phyloP scores from a whole-genome alignment of 2,329 filamentous ascomycete genomes.

The Nothophaeocryptopus gaeumannii region DNA sequence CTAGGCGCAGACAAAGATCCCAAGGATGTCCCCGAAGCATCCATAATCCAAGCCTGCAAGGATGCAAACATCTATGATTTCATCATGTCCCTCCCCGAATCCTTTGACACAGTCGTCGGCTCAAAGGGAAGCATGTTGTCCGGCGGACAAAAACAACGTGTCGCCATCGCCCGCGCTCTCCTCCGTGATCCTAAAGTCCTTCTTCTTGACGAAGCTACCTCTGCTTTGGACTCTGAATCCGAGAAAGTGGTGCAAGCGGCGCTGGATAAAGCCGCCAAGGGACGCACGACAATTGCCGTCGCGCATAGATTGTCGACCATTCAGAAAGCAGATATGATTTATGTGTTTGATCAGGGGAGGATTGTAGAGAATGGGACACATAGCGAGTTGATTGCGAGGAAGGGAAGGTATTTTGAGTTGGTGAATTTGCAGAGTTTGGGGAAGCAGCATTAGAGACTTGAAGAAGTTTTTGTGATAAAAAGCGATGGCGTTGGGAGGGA shows the following conservation, averaged over 20 bases:
- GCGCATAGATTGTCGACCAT: slow-evolving; percentile 91
- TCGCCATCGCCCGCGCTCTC: slow-evolving; percentile 87
- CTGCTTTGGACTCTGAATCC: slow-evolving; percentile 66
- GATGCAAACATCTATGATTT: slow-evolving; percentile 94
- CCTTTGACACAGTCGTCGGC: slow-evolving; percentile 58
- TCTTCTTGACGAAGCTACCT: slow-evolving; percentile 73
- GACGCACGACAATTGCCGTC: slow-evolving; percentile 75
- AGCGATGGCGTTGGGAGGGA: slow-evolving; percentile 7
- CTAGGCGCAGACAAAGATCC: slow-evolving; percentile 62
- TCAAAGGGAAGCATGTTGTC: slow-evolving; percentile 81
- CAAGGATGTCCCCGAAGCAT: slow-evolving; percentile 67
- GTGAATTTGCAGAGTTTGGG: slow-evolving; percentile 40
- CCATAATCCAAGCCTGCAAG: slow-evolving; percentile 73
- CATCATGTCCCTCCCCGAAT: slow-evolving; percentile 72
- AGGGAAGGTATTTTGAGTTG: slow-evolving; percentile 42
- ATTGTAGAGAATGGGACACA: slow-evolving; percentile 86
- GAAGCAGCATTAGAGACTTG: slow-evolving; percentile 17
- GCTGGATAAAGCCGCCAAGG: slow-evolving; percentile 77
- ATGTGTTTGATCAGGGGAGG: slow-evolving; percentile 88
- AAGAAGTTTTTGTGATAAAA: neutral
- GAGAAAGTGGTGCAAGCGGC: slow-evolving; percentile 80
- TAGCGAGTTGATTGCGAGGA: slow-evolving; percentile 47
- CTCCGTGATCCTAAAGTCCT: slow-evolving; percentile 88
- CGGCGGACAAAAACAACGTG: slow-evolving; percentile 91
- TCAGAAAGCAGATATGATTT: slow-evolving; percentile 90